Base-by-base conservation (phyloP, 345 rosid species). In the Citrus unshiu region DNA sequence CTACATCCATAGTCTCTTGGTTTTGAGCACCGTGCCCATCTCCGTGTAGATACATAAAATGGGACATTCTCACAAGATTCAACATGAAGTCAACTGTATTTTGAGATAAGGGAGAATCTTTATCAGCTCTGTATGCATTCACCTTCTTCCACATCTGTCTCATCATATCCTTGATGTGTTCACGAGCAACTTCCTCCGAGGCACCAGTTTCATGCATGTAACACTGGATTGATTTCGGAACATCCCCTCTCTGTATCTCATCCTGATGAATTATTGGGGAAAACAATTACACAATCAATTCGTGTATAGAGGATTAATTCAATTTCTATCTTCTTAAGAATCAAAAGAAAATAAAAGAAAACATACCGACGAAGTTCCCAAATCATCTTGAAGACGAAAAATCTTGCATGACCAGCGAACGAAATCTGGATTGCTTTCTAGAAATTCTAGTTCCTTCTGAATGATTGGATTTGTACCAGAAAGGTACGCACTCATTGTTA, bases 171-270 rank as follows among this genome's bases (percentile, higher is more conserved):
- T 30, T 54, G n/a, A 86, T 68, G 77, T 77, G 56, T 37, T 72
- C 79, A 72, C 79, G 79, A 29, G 82, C 74, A 74, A 67, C 81
- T 75, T 71, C 79, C 43, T 83, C 84, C 0, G 85, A 77, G n/a
- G 61, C 80, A 24, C 80, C 80, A 0, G 84, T 85, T 72, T 87
- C 85, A 7, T 73, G 59, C 89, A 84, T 84, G 75, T 81, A 68
- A 74, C 87, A 87, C 58, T 83, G 88, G 16, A 87, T 70, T 14
- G 85, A 81, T 62, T 87, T 87, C 6, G 82, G 57, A 37, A 68
- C 68, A 66, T 85, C 86, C 2, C 89, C 84, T 84, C 87, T 75
- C 18, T 65, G 61, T 43, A 84, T 13, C 60, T 84, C 89, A 7
- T 74, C 81, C 88, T 84, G 4, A 43, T 21, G 18, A 32, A 46